Conservation (phyloP, 75 land plant genomes). For the Pinus tabuliformis region DNA sequence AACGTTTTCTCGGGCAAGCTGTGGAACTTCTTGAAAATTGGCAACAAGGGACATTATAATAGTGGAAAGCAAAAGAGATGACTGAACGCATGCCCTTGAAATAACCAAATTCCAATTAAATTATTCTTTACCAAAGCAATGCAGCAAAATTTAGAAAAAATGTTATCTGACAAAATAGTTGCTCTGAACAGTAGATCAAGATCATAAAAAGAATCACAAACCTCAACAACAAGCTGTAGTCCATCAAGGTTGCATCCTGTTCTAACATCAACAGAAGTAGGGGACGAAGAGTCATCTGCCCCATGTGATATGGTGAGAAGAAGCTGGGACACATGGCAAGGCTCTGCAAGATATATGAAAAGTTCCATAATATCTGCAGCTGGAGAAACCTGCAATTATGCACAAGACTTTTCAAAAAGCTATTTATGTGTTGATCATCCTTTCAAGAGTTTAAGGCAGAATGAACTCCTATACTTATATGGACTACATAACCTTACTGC, state of each 20-base stretch:
- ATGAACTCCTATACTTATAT: neutral
- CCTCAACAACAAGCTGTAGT: conserved; percentile 89
- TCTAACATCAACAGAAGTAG: conserved; percentile 82
- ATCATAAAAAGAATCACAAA: conserved; percentile 13
- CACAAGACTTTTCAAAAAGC: conserved; percentile 2
- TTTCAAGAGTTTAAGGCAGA: neutral
- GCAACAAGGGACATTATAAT: neutral
- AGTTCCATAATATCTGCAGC: conserved; percentile 83
- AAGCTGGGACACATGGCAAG: conserved; percentile 94
- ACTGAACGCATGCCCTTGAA: neutral
- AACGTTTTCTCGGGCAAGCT: too few relatives aligned
- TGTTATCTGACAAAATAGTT: neutral
- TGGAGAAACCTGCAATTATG: conserved; percentile 67
- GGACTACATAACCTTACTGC: neutral
- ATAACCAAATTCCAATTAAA: neutral
- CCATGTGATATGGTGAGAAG: conserved; percentile 90
- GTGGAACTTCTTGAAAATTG: neutral
- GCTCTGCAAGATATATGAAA: conserved; percentile 78
- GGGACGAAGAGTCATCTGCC: conserved; percentile 81
- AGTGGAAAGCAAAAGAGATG: neutral
- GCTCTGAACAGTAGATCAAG: too few relatives aligned
- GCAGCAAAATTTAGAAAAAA: neutral
- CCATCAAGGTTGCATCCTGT: conserved; percentile 74
- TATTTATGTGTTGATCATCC: neutral
- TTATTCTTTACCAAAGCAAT: neutral